Conservation (phyloP, 1,284 basidiomycete genomes). For the Trametes versicolor region DNA sequence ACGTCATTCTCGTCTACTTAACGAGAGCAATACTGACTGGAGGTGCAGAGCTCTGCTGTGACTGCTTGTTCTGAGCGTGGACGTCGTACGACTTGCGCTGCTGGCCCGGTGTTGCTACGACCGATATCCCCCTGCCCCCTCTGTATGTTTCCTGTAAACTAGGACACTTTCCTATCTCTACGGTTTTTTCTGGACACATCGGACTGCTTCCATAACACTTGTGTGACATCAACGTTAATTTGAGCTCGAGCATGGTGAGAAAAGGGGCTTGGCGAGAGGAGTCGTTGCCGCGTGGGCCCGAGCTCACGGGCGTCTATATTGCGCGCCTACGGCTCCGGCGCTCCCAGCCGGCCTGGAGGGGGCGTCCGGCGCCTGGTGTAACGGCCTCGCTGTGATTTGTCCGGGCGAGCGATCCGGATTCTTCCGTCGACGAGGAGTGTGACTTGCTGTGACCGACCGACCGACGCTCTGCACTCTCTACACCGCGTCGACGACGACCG, state of each 20-base stretch:
- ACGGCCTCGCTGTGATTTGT: constrained; percentile 43
- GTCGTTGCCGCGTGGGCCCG: not conserved
- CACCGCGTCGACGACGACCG: constrained; percentile 43
- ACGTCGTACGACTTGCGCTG: constrained; percentile 28
- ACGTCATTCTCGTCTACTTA: constrained; percentile 37
- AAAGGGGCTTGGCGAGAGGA: not conserved
- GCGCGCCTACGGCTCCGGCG: not conserved
- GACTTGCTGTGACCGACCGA: constrained; percentile 33
- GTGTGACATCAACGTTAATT: not conserved
- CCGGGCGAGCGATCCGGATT: constrained; percentile 38
- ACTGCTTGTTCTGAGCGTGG: constrained; percentile 67
- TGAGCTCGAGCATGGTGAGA: not conserved
- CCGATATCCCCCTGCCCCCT: constrained; percentile 16
- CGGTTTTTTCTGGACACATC: constrained; percentile 6
- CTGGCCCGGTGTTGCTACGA: constrained; percentile 23
- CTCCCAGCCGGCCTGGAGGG: constrained; percentile 16
- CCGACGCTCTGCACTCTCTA: constrained; percentile 50
- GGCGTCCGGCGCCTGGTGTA: constrained; percentile 21
- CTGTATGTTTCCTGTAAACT: constrained; percentile 33
- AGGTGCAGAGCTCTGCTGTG: constrained; percentile 70
- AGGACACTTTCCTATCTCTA: constrained; percentile 23
- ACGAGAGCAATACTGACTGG: constrained; percentile 16
- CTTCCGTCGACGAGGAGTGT: constrained; percentile 38
- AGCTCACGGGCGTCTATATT: constrained; percentile 9
- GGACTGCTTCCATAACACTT: not conserved